These are phyloP conservation scores for Gossypium schwendimanii DNA, from an alignment of 441 rosid genomes.

Conservation along the genomic window DNA sequence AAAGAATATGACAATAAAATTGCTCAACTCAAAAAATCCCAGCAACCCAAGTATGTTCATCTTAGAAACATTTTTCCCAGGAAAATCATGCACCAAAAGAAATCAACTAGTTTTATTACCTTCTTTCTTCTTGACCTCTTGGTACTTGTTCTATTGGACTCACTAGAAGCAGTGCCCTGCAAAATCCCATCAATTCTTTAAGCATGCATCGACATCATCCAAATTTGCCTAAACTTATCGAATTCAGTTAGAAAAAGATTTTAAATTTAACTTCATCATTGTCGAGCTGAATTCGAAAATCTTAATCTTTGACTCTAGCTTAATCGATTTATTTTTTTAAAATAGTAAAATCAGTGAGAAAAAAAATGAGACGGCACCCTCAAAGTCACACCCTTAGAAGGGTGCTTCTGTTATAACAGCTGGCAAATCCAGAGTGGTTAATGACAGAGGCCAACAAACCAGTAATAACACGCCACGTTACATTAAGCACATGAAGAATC, in stretches of 20 bases:
- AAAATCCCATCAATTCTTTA: not conserved
- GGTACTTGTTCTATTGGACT: constrained; percentile 28
- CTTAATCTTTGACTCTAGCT: too few relatives aligned
- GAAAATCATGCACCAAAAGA: not conserved
- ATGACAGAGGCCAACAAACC: not conserved
- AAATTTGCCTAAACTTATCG: too few relatives aligned
- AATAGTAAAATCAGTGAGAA: too few relatives aligned
- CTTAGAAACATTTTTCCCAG: not conserved
- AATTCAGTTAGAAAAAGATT: not conserved
- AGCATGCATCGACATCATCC: not conserved
- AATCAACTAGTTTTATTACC: constrained; percentile 32
- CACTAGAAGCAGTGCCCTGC: constrained; percentile 37
- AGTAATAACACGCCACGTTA: constrained; percentile 6
- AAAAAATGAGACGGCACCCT: not conserved
- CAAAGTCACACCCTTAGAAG: not conserved
- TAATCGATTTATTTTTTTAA: too few relatives aligned
- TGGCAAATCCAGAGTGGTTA: not conserved
- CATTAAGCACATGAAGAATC: not conserved
- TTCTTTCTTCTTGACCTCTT: constrained; percentile 55
- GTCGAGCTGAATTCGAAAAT: not conserved
- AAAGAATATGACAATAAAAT: not conserved
- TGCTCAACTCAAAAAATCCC: not conserved
- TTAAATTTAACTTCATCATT: not conserved
- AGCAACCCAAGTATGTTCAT: not conserved
- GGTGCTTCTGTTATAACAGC: not conserved